A percentile compares a stretch with the other conserved stretches of the same genome.
These are phyloP conservation scores for Morella rubra DNA, from an alignment of 306 rosid genomes.

Conservation along the genomic window DNA sequence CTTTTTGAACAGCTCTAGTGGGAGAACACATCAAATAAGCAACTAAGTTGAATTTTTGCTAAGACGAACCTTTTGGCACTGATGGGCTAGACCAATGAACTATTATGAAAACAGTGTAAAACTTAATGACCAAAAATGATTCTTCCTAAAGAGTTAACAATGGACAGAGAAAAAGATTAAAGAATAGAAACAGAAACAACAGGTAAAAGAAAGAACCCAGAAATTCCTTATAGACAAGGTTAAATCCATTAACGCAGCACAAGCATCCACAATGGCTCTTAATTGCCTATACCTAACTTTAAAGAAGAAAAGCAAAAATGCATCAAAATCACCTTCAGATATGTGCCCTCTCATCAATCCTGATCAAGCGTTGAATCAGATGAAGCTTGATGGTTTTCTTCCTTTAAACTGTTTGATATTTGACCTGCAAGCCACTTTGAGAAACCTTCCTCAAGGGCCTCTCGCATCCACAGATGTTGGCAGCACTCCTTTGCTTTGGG, in stretches of 20 bases:
- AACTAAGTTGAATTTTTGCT: too few relatives aligned
- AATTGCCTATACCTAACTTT: not conserved
- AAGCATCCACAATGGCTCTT: not conserved
- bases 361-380: slow-evolving; percentile 12
- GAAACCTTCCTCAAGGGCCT: slow-evolving; percentile 37
- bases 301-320: not conserved
- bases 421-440: slow-evolving; percentile 32
- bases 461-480: slow-evolving; percentile 43
- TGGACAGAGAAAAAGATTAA: too few relatives aligned
- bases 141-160: too few relatives aligned
- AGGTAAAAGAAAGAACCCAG: too few relatives aligned
- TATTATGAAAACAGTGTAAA: too few relatives aligned
- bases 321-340: not conserved
- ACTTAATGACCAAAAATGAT: too few relatives aligned
- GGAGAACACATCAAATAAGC: too few relatives aligned
- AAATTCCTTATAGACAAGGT: too few relatives aligned
- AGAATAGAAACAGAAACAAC: not conserved
- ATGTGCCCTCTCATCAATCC: slow-evolving; percentile 9
- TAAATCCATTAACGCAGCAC: not conserved
- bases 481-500: slow-evolving; percentile 33
- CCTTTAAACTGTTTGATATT: not conserved
- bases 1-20: too few relatives aligned
- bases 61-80: too few relatives aligned
- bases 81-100: too few relatives aligned
- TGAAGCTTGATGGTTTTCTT: slow-evolving; percentile 14